Conservation (phyloP, 768 basidiomycete genomes). For the Russula ochroleuca region DNA sequence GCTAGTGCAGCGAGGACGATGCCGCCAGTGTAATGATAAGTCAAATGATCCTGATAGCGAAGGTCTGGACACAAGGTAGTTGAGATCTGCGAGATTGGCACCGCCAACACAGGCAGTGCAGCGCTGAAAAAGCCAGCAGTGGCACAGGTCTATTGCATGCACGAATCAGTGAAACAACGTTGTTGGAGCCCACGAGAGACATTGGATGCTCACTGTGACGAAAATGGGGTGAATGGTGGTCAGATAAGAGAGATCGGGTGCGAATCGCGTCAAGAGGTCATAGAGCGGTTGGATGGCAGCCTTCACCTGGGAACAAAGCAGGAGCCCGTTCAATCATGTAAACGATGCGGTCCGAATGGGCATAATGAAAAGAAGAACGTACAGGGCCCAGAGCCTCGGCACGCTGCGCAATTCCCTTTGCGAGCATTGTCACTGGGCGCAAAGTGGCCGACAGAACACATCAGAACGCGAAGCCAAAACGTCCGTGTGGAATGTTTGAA, state of each 20-base stretch:
- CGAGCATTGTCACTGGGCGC: constrained; percentile 57
- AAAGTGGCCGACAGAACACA: constrained; percentile 17
- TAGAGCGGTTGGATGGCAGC: constrained; percentile 55
- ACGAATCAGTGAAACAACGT: neutral
- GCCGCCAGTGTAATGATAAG: constrained; percentile 83
- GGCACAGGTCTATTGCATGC: constrained; percentile 48
- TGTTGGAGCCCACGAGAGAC: neutral
- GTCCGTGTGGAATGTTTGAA: neutral
- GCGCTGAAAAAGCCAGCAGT: constrained; percentile 47
- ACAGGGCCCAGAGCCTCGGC: constrained; percentile 52
- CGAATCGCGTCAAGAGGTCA: constrained; percentile 58
- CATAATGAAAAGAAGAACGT: constrained; percentile 28
- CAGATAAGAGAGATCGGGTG: constrained; percentile 52
- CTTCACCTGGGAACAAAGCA: constrained; percentile 34
- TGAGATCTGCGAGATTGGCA: constrained; percentile 67
- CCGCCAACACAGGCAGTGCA: constrained; percentile 56
- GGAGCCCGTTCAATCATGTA: constrained; percentile 4
- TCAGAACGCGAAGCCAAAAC: neutral
- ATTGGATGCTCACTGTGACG: constrained; percentile 45
- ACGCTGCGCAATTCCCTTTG: constrained; percentile 53
- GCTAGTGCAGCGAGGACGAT: constrained; percentile 59
- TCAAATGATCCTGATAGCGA: constrained; percentile 70
- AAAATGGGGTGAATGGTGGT: constrained; percentile 70
- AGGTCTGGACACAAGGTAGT: constrained; percentile 53
- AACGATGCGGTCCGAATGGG: neutral